Evolutionary conservation across 2,329 filamentous ascomycete genomes (phyloP).

Genomic region (Penicillium thymicola): DNA sequence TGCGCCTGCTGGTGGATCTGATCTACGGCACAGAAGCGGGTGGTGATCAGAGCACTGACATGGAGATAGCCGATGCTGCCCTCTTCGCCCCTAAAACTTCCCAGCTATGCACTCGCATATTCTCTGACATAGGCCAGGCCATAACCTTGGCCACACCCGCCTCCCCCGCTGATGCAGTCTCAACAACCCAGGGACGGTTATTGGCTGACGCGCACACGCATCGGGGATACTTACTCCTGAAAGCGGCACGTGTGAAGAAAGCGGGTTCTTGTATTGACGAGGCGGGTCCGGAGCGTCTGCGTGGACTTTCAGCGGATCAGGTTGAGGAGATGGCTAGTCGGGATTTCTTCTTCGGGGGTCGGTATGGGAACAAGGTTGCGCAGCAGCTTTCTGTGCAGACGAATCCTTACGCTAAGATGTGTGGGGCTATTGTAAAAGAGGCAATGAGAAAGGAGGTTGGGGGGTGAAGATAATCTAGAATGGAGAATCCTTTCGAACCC

Average conservation of each 20-base stretch:
- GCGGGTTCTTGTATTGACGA: neutral
- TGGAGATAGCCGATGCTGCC: constrained; percentile 16
- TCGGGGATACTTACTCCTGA: constrained; percentile 46
- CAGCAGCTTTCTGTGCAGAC: constrained; percentile 58
- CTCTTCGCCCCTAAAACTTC: constrained; percentile 26
- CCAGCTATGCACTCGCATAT: constrained; percentile 24
- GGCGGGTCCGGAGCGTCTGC: constrained; percentile 31
- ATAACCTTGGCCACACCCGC: constrained; percentile 46
- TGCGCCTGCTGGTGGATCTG: constrained; percentile 37
- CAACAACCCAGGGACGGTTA: constrained; percentile 47
- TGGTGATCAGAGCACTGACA: neutral
- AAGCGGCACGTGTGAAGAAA: constrained; percentile 32
- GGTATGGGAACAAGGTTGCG: constrained; percentile 56
- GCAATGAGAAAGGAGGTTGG: constrained; percentile 55
- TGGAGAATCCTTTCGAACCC: neutral
- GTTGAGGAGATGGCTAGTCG: constrained; percentile 56
- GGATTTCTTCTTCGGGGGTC: constrained; percentile 53
- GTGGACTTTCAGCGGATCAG: constrained; percentile 34
- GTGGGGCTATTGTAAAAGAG: constrained; percentile 60
- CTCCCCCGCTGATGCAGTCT: constrained; percentile 42
- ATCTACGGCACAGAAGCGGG: constrained; percentile 3
- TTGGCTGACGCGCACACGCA: constrained; percentile 57
- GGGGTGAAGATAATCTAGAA: constrained; percentile 12
- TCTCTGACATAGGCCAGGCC: constrained; percentile 41
- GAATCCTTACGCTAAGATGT: constrained; percentile 62